Evolutionary conservation across 805 yeast species (phyloP), one percentile per base, ranked within the genome.

Genomic region (Pichia occidentalis): DNA sequence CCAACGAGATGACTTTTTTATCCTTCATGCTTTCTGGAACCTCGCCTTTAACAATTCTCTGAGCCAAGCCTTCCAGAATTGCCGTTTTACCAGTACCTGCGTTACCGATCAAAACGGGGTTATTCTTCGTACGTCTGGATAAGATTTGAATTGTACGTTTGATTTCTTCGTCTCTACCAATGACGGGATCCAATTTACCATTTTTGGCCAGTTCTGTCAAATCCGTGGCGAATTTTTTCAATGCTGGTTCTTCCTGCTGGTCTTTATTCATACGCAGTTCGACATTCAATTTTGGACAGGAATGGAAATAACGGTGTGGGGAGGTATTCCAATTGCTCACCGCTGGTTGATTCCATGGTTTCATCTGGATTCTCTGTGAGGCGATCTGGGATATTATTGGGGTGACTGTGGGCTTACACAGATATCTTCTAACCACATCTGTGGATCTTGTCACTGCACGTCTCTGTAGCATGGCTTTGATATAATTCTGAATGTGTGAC

Each of bases 11-110:
- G 14, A 90, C 80, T 44, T 78, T 72, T 58, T 92, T 92, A 39
- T 82, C 78, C 56, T 87, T 85, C 81, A 90, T 80, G 29, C 87
- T 75, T 45, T 92, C 97, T 0, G 97, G 97, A 1, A 90, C 98
- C 56, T 88, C 95, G 10, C 90, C 90, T 40, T 82, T 76, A 7
- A 85, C 77, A 34, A 92, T 88, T 52, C 97, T 68, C 60, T 92
- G 97, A 0, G 97, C 97, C 27, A 92, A 67, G 0, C 97, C 98
- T 56, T 92, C 98, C 76, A 92, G 83, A 41, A 92, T 77, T 6
- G 97, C 94, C 0, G 97, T 92, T 60, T 90, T 90, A 64, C 98
- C 98, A 0, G 96, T 94, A 63, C 98, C 98, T 1, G 98, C 98
- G 49, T 84, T 77, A 45, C 98, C 98, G 29, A 92, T 87, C 38